phyloP scores from a whole-genome alignment of 495 filamentous ascomycete species.

The Talaromyces nanjingensis region DNA sequence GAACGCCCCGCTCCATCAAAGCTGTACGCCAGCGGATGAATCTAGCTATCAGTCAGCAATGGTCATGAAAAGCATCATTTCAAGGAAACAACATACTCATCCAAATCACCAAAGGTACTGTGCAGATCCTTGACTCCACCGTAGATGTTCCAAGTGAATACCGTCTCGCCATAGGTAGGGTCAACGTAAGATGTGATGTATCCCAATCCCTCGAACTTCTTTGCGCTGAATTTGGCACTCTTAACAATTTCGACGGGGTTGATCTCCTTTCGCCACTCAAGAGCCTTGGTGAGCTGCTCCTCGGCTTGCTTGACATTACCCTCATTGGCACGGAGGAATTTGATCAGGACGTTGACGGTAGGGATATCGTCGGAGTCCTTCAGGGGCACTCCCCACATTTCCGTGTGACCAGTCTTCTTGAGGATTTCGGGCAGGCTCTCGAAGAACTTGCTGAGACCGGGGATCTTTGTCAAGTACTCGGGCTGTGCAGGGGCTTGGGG shows the following conservation, averaged over 20 bases:
- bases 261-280: conserved; percentile 70
- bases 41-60: conserved; percentile 30
- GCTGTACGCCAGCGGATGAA: conserved; percentile 82
- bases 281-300: conserved; percentile 67
- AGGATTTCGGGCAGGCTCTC: conserved; percentile 37
- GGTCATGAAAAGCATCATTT: background rate
- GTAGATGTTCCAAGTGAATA: conserved; percentile 81
- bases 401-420: conserved; percentile 44
- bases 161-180: conserved; percentile 33
- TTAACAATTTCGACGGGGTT: conserved; percentile 36
- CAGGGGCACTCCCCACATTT: conserved; percentile 72
- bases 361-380: conserved; percentile 53
- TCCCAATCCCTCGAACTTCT: conserved; percentile 42
- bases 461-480: conserved; percentile 32
- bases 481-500: conserved; percentile 20
- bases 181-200: conserved; percentile 45
- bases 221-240: conserved; percentile 45
- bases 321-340: conserved; percentile 83
- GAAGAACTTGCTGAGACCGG: conserved; percentile 31
- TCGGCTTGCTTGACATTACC: conserved; percentile 64
- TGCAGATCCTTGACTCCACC: conserved; percentile 66
- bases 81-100: conserved; percentile 53
- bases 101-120: conserved; percentile 66
- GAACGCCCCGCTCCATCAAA: conserved; percentile 75
- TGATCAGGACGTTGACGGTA: conserved; percentile 78